Evolutionary conservation across 192 early-diverging fungal species (phyloP).

Genomic region (Backusella sp.): DNA sequence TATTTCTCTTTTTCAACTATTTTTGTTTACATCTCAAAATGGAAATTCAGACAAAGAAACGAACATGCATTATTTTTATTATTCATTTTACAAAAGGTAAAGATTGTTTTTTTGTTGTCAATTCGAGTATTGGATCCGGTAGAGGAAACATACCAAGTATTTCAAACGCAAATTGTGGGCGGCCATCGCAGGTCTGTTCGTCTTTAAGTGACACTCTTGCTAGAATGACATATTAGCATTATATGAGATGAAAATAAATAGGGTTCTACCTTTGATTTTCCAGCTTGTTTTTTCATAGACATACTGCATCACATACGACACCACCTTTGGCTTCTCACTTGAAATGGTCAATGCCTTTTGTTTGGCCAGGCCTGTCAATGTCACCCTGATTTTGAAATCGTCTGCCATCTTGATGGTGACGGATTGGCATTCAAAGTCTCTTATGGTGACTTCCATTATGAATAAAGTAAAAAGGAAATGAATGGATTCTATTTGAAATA

Average conservation of each 20-base stretch:
- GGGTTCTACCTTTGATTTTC: neutral
- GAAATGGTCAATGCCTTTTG: neutral
- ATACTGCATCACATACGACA: neutral
- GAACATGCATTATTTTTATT: neutral
- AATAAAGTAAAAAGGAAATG: neutral
- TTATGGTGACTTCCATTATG: neutral
- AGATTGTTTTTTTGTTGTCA: neutral
- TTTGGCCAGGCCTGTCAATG: neutral
- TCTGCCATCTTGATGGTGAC: neutral
- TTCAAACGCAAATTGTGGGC: neutral
- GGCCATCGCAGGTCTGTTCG: neutral
- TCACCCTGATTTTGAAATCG: neutral
- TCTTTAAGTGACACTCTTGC: neutral
- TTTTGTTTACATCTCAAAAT: neutral
- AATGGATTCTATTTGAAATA: neutral
- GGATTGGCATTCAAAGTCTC: conserved; percentile 1
- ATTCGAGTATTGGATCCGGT: neutral
- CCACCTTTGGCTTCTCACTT: neutral
- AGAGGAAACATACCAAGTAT: neutral
- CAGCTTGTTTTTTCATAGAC: neutral
- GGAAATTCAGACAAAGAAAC: neutral
- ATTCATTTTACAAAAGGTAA: neutral
- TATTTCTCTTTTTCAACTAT: too few relatives aligned
- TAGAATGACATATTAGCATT: neutral
- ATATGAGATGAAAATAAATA: neutral